Percentiles rank a stretch among this genome's conserved stretches.
Evolutionary conservation across 2,329 filamentous ascomycete genomes (phyloP).

Genomic region (Ascosphaera apis): DNA sequence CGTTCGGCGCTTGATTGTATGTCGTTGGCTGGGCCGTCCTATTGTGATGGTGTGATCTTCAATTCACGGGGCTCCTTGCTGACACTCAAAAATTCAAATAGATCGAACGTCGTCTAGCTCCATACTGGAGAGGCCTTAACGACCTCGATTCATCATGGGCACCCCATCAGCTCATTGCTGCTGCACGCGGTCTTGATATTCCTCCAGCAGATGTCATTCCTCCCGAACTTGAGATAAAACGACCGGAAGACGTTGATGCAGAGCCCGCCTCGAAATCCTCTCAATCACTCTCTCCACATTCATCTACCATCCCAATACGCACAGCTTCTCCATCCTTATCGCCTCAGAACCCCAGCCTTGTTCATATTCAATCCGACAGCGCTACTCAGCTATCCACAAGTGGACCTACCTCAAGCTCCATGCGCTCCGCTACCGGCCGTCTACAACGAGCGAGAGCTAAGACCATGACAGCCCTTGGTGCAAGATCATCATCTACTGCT

Average conservation of each 20-base stretch:
- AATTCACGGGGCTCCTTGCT: too few relatives aligned
- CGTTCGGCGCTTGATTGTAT: slow-evolving; percentile 76
- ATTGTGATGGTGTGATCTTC: background rate
- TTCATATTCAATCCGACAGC: slow-evolving; percentile 21
- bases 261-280: slow-evolving; percentile 36
- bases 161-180: slow-evolving; percentile 84
- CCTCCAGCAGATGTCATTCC: slow-evolving; percentile 67
- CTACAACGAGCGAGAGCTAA: slow-evolving; percentile 68
- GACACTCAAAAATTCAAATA: slow-evolving; percentile 26
- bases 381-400: too few relatives aligned
- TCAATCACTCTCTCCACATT: slow-evolving; percentile 44
- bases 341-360: slow-evolving; percentile 29
- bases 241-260: slow-evolving; percentile 23
- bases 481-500: too few relatives aligned
- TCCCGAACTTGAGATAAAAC: slow-evolving; percentile 36
- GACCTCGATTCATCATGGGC: slow-evolving; percentile 79
- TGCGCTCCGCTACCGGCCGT: too few relatives aligned
- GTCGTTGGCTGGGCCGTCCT: slow-evolving; percentile 6
- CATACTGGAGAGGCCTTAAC: slow-evolving; percentile 85
- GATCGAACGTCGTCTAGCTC: slow-evolving; percentile 81
- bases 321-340: slow-evolving; percentile 53
- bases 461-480: slow-evolving; percentile 62
- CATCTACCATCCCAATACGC: slow-evolving; percentile 62
- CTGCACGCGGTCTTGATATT: slow-evolving; percentile 60
- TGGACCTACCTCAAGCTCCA: slow-evolving; percentile 22